Conservation (phyloP, 1,284 basidiomycete species). For the Cryptococcus amylolentus region DNA sequence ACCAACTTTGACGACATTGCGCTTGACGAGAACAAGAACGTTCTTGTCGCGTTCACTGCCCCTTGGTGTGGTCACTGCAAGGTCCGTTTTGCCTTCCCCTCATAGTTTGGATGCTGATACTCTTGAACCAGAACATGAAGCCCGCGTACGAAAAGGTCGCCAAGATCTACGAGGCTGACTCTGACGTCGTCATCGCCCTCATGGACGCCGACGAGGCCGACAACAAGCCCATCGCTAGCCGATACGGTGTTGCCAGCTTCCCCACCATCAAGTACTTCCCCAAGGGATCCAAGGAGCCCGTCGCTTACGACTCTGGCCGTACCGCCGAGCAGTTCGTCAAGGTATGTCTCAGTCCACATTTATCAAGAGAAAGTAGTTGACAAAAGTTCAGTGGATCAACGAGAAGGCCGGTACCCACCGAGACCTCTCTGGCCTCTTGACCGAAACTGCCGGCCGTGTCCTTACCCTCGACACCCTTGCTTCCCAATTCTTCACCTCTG, state of each 20-base stretch:
- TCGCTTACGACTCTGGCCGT: constrained; percentile 57
- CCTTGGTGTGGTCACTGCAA: constrained; percentile 57
- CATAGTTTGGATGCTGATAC: background rate
- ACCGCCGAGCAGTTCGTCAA: constrained; percentile 52
- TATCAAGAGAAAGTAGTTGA: background rate
- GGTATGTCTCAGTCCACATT: constrained; percentile 5
- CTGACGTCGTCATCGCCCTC: constrained; percentile 79
- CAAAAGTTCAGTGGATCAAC: constrained; percentile 57
- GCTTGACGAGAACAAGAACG: constrained; percentile 70
- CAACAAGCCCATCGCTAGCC: constrained; percentile 70
- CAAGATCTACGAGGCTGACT: constrained; percentile 70
- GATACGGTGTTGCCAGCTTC: constrained; percentile 70
- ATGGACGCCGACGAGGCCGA: constrained; percentile 80
- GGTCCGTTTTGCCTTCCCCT: constrained; percentile 10
- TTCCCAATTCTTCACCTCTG: constrained; percentile 62
- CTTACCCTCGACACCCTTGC: constrained; percentile 75
- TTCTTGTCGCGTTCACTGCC: constrained; percentile 86
- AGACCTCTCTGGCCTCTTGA: constrained; percentile 72
- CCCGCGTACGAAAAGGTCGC: constrained; percentile 84
- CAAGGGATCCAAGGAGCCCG: constrained; percentile 59
- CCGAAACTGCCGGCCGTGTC: constrained; percentile 77
- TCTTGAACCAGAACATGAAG: constrained; percentile 61
- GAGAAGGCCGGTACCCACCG: constrained; percentile 84
- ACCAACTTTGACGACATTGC: constrained; percentile 74
- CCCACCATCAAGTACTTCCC: constrained; percentile 96